Evolutionary conservation across 2,329 filamentous ascomycete genomes (phyloP).

Genomic region (Dryadomyces quercivorus): DNA sequence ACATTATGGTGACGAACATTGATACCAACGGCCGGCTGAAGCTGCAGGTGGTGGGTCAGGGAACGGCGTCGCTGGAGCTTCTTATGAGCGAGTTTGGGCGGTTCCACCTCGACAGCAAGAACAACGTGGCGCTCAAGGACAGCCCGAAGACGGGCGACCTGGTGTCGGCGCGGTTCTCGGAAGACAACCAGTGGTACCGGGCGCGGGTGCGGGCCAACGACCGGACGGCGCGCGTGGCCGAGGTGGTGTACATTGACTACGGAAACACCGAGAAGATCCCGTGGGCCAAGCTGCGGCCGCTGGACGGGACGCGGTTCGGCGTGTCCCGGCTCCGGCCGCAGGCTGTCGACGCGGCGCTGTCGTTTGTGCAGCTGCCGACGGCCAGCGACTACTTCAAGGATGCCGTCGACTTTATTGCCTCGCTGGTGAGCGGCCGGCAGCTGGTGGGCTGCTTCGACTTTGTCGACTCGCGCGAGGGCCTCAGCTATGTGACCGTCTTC

Average conservation of each 20-base stretch:
- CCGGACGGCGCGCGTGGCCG: slow-evolving; percentile 74
- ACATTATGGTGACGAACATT: slow-evolving; percentile 85
- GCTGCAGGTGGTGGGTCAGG: slow-evolving; percentile 79
- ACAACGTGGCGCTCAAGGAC: slow-evolving; percentile 59
- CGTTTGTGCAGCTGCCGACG: slow-evolving; percentile 73
- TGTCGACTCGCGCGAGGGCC: slow-evolving; percentile 64
- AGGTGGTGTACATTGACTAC: slow-evolving; percentile 92
- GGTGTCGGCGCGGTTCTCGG: slow-evolving; percentile 82
- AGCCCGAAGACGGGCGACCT: slow-evolving; percentile 84
- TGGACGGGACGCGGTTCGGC: slow-evolving; percentile 68
- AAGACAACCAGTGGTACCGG: slow-evolving; percentile 89
- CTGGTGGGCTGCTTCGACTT: slow-evolving; percentile 88
- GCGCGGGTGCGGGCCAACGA: slow-evolving; percentile 86
- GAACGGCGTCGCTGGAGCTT: slow-evolving; percentile 72
- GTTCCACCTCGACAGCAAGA: slow-evolving; percentile 78
- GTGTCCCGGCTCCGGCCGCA: slow-evolving; percentile 74
- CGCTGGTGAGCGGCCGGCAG: slow-evolving; percentile 61
- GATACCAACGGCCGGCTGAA: slow-evolving; percentile 74
- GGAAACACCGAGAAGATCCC: slow-evolving; percentile 85
- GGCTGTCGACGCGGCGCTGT: slow-evolving; percentile 75
- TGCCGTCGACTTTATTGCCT: slow-evolving; percentile 60
- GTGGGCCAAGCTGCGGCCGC: slow-evolving; percentile 72
- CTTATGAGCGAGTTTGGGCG: slow-evolving; percentile 85
- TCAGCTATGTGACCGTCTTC: slow-evolving; percentile 78
- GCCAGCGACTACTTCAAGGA: slow-evolving; percentile 75